Percentiles rank a stretch among this genome's conserved stretches.
Conservation (phyloP, 2,329 filamentous ascomycete species). For the Shiraia bambusicola region DNA sequence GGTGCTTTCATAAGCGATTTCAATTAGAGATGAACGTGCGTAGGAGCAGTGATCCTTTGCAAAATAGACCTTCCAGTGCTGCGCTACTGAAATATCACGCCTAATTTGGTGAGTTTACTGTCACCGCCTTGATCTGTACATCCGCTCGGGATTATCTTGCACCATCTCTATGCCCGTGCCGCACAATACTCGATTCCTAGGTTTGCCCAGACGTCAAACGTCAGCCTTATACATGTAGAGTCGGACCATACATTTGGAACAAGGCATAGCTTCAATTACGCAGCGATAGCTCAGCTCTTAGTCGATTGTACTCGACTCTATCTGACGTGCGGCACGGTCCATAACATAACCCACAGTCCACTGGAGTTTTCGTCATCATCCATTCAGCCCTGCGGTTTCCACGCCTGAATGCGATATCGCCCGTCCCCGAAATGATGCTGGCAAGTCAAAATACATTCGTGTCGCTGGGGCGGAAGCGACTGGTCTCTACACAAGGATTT, state of each 20-base stretch:
- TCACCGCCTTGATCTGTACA: constrained; percentile 14
- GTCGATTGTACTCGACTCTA: constrained; percentile 9
- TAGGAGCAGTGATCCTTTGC: constrained; percentile 10
- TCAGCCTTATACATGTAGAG: constrained; percentile 26
- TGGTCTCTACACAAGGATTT: constrained; percentile 11
- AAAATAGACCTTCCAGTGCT: constrained; percentile 15
- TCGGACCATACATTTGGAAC: constrained; percentile 9
- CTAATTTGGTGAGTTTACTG: constrained; percentile 3
- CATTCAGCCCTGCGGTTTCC: constrained; percentile 10
- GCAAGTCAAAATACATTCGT: constrained; percentile 11
- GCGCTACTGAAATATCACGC: constrained; percentile 6
- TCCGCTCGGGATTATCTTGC: constrained; percentile 3
- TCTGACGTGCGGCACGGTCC: constrained; percentile 8
- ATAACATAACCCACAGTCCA: constrained; percentile 6
- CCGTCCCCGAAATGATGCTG: constrained; percentile 16
- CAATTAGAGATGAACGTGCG: constrained; percentile 9
- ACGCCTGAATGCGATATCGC: constrained; percentile 10
- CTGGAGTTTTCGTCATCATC: constrained; percentile 7
- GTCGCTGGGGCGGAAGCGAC: constrained; percentile 14
- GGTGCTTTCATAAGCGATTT: constrained; percentile 6
- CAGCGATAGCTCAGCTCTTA: constrained; percentile 18
- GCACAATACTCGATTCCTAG: constrained; percentile 5
- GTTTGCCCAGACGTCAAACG: constrained; percentile 10
- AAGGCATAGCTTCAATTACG: constrained; percentile 22
- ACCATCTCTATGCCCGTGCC: constrained; percentile 10